Conservation (phyloP, 805 yeast species). For the Hanseniaspora thailandica region DNA sequence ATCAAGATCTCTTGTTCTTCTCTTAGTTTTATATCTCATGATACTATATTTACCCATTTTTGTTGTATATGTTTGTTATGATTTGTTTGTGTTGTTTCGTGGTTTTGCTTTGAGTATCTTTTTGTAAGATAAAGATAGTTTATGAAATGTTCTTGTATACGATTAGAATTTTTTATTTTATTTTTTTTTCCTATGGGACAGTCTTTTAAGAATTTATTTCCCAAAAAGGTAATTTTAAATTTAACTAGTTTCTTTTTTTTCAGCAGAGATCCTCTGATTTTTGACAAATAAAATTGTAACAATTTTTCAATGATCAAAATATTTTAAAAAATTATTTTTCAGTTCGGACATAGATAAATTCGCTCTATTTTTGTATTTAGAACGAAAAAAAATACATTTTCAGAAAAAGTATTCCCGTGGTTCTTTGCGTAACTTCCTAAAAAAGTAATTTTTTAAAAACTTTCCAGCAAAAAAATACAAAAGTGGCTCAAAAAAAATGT, state of each 20-base stretch:
- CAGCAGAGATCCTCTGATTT: no score
- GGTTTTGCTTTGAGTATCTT: neutral
- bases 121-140: neutral
- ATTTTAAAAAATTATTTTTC: no score
- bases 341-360: neutral
- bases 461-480: neutral
- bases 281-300: neutral
- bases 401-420: no score
- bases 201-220: neutral
- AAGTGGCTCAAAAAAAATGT: neutral
- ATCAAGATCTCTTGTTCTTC: slow-evolving; percentile 77
- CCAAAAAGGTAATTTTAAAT: neutral
- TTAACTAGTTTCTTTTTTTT: neutral
- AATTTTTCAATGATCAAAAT: no score
- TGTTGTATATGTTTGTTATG: slow-evolving; percentile 6
- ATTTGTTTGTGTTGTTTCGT: neutral
- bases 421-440: neutral
- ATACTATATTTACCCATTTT: slow-evolving; percentile 80
- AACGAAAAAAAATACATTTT: no score
- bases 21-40: slow-evolving; percentile 76
- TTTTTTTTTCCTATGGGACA: neutral
- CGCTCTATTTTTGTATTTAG: neutral
- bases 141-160: no score
- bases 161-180: neutral
- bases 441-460: neutral